Percentiles rank a stretch among this genome's conserved stretches.
Evolutionary conservation across 2,329 filamentous ascomycete species (phyloP).

Genomic region (Fusarium beomiforme): DNA sequence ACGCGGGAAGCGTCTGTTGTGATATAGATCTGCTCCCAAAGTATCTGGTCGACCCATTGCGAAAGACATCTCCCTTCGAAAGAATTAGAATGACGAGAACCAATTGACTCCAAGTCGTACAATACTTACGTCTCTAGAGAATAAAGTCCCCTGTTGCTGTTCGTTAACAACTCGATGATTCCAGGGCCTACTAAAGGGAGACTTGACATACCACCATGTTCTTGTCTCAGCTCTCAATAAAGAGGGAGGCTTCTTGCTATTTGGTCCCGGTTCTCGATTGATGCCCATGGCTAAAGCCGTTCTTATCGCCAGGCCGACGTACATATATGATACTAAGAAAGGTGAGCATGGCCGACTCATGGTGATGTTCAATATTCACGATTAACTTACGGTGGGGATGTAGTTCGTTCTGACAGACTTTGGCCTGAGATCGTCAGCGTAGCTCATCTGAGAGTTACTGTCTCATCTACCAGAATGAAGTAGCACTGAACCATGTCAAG

Average conservation of each 20-base stretch:
- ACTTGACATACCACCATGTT: not conserved
- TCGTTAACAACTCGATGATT: too few relatives aligned
- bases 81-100: rapidly evolving
- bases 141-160: not conserved
- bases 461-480: not conserved
- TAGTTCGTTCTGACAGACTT: not conserved
- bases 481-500: not conserved
- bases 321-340: not conserved
- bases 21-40: not conserved
- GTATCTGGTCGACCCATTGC: not conserved
- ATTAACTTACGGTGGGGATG: not conserved
- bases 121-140: not conserved
- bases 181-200: too few relatives aligned
- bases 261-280: not conserved
- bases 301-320: not conserved
- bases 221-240: not conserved
- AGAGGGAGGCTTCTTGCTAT: not conserved
- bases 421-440: rapidly evolving
- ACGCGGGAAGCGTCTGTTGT: not conserved
- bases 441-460: rapidly evolving
- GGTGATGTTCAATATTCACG: too few relatives aligned
- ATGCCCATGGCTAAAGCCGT: not conserved
- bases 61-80: not conserved
- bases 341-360: not conserved
- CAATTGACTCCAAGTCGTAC: rapidly evolving